A percentile compares a stretch with the other conserved stretches of the same genome.
These are phyloP conservation scores for Penicillium cosmopolitanum DNA, from an alignment of 495 filamentous ascomycete species.

Conservation along the genomic window DNA sequence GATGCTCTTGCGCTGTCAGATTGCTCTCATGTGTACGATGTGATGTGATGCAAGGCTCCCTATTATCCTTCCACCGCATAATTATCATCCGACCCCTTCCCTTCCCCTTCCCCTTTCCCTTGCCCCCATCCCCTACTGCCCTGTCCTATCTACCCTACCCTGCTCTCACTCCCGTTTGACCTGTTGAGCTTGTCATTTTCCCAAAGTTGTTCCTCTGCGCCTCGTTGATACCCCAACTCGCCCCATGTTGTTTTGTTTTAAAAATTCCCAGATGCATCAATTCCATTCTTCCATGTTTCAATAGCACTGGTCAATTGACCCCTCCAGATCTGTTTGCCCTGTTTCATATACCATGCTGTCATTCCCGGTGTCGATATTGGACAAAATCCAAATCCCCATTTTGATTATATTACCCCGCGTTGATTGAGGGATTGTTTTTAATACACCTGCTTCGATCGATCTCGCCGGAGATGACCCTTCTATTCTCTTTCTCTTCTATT, in stretches of 20 bases:
- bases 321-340: not conserved
- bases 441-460: not conserved
- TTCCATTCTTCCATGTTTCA: constrained; percentile 20
- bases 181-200: constrained; percentile 18
- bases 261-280: constrained; percentile 21
- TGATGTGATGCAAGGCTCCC: constrained; percentile 19
- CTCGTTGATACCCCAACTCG: constrained; percentile 50
- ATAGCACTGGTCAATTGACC: constrained; percentile 18
- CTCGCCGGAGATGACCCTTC: not conserved
- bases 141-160: not conserved
- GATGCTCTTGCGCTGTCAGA: constrained; percentile 5
- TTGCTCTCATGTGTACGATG: constrained; percentile 10
- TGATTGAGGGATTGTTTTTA: not conserved
- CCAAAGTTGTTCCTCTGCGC: constrained; percentile 16
- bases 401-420: not conserved
- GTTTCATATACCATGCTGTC: constrained; percentile 27
- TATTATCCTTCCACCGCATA: constrained; percentile 6
- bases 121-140: not conserved
- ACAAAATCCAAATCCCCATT: not conserved
- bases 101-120: constrained; percentile 2
- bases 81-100: constrained; percentile 2
- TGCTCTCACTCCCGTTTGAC: constrained; percentile 9
- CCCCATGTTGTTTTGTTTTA: constrained; percentile 32
- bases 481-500: not conserved
- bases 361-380: not conserved